Percentiles rank a stretch among this genome's conserved stretches.
phyloP scores from a whole-genome alignment of 768 basidiomycete genomes.

The Holtermannia corniformis region DNA sequence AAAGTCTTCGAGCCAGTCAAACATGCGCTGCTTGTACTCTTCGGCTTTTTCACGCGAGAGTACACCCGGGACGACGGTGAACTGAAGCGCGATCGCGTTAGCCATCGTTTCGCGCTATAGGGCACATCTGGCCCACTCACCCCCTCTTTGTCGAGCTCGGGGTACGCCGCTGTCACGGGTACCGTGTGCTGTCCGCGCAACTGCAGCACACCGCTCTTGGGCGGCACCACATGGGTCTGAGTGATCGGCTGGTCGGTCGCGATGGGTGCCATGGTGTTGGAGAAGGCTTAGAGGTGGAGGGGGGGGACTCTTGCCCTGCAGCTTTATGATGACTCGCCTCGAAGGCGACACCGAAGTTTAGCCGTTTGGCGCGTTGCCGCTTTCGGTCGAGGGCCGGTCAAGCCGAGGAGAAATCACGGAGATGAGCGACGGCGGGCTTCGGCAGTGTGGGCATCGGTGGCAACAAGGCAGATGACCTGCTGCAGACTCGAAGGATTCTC shows the following conservation, averaged over 20 bases:
- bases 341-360: background rate
- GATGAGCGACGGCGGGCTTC: background rate
- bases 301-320: background rate
- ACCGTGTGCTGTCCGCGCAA: constrained; percentile 4
- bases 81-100: constrained; percentile 4
- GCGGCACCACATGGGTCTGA: background rate
- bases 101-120: no score
- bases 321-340: background rate
- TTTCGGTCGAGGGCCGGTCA: background rate
- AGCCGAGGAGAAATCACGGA: background rate
- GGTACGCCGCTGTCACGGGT: constrained; percentile 8
- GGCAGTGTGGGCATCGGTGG: background rate
- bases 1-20: constrained; percentile 39
- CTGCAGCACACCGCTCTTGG: constrained; percentile 2
- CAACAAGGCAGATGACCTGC: no score
- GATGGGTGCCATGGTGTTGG: background rate
- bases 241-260: background rate
- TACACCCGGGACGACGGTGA: constrained; percentile 26
- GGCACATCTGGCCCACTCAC: constrained; percentile 12
- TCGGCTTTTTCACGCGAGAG: constrained; percentile 22
- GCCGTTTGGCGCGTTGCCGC: background rate
- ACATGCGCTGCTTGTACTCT: constrained; percentile 26
- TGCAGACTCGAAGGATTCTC: no score
- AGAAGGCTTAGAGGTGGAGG: background rate
- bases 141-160: constrained; percentile 22